Base-by-base conservation (phyloP, 768 basidiomycete genomes). In the Rhodotorula graminis region DNA sequence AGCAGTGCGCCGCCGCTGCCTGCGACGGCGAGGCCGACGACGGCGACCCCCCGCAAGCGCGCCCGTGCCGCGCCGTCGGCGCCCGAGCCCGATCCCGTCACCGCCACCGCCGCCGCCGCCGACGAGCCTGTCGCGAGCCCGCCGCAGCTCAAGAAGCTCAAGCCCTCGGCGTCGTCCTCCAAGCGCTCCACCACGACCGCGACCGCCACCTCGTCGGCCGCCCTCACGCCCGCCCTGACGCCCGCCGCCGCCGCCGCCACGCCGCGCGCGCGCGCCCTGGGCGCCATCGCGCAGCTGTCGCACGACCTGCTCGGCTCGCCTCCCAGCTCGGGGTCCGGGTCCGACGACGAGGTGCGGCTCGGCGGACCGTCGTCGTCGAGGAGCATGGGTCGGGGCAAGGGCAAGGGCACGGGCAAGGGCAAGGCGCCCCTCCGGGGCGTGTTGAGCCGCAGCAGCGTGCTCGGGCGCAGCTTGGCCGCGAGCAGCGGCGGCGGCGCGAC, bases 231-330 rank as follows among this genome's bases (percentile, higher is more conserved):
- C 37, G 37, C n/a, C n/a, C n/a, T n/a, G n/a, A 15, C 53, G 53
- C 25, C n/a, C 53, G 53, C 10, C 5, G 53, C 53, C 29, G 55
- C 31, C 33, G 52, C 29, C 11, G 61, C 56, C 27, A 72, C 71
- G 29, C 71, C 71, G 3, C 62, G 71, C 2, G 67, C 68, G 33
- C 47, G 50, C 9, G 71, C 71, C 5, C 64, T 72, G 18, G 63
- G 71, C 27, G 71, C 71, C 12, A 72, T 72, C 58, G 67, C 67
- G 9, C 50, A 65, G 44, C 71, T 72, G 16, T 64, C 71, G 50
- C 49, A 52, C 27, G 71, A 72, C 40, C 66, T 68, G 25, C 50
- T 52, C 50, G 27, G 50, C 50, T 18, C 19, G 47, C 47, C 47
- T n/a, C n/a, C n/a, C n/a, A n/a, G n/a, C n/a, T n/a, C n/a, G n/a